Conservation (phyloP, 2,329 filamentous ascomycete genomes). For the Neofusicoccum sp. region DNA sequence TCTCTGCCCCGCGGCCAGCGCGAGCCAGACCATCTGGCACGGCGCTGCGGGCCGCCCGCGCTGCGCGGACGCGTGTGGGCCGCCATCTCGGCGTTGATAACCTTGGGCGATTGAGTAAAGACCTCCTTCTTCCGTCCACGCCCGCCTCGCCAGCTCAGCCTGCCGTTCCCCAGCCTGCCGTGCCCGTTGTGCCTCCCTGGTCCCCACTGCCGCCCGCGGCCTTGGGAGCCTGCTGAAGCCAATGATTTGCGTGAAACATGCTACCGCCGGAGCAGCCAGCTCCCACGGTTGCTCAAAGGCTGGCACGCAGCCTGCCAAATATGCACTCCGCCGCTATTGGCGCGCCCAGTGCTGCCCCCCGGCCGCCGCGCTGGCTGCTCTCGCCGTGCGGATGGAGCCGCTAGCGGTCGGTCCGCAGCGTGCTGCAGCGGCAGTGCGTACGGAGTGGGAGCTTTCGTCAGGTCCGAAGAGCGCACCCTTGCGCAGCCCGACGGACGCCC, state of each 20-base stretch:
- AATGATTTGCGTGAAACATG: slow-evolving; percentile 18
- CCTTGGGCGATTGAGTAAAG: background rate
- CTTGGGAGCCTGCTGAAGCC: background rate
- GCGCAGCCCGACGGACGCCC: no score
- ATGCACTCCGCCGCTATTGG: background rate
- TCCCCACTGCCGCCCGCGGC: slow-evolving; percentile 2
- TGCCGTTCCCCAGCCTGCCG: background rate
- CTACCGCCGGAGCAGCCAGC: background rate
- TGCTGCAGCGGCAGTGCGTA: no score
- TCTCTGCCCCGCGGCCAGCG: background rate
- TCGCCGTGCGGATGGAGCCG: background rate
- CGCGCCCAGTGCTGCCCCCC: background rate
- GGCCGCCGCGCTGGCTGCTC: background rate
- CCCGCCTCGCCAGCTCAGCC: slow-evolving; percentile 2
- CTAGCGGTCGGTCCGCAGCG: no score
- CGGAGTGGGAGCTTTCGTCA: no score
- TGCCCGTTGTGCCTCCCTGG: background rate
- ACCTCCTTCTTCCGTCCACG: slow-evolving; percentile 4
- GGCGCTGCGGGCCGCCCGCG: no score
- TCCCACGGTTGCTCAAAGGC: background rate
- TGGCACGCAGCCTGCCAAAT: background rate
- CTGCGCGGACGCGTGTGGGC: background rate
- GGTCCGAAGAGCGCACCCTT: no score
- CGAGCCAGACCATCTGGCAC: background rate
- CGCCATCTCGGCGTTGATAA: slow-evolving; percentile 1